Evolutionary conservation across 2,329 filamentous ascomycete species (phyloP).

Genomic region (Talaromyces sp.): DNA sequence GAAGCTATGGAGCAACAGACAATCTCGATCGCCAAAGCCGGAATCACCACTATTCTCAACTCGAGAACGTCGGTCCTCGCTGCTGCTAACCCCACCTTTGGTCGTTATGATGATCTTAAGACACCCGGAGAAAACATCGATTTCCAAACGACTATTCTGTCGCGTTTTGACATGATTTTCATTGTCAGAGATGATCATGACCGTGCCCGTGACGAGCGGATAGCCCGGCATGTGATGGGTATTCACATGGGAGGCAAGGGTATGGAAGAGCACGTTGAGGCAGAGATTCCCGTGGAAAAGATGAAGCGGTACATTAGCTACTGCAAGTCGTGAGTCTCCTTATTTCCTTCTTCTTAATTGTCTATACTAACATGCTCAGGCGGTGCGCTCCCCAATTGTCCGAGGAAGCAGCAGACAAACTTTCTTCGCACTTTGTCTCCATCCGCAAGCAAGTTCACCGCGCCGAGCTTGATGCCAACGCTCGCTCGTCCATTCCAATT

Average conservation of each 20-base stretch:
- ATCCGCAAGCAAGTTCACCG: constrained; percentile 93
- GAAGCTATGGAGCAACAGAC: constrained; percentile 99
- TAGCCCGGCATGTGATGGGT: constrained; percentile 94
- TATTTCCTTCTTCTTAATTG: neutral
- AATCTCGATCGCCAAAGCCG: constrained; percentile 97
- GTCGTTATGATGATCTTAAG: constrained; percentile 96
- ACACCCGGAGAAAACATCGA: constrained; percentile 98
- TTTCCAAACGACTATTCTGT: constrained; percentile 97
- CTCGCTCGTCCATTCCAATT: constrained; percentile 90
- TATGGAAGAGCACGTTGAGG: constrained; percentile 74
- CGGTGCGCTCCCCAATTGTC: constrained; percentile 90
- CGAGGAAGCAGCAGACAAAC: constrained; percentile 86
- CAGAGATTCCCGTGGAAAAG: constrained; percentile 90
- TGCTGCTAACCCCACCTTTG: constrained; percentile 95
- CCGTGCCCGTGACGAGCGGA: constrained; percentile 80
- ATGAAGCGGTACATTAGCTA: constrained; percentile 98
- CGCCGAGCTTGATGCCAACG: constrained; percentile 82
- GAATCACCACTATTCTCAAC: constrained; percentile 97
- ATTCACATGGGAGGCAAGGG: constrained; percentile 91
- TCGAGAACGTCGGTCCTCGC: constrained; percentile 91
- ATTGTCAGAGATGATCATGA: constrained; percentile 96
- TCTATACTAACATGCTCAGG: constrained; percentile 40
- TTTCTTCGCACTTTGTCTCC: constrained; percentile 94
- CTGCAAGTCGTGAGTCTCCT: constrained; percentile 75
- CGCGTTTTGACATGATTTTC: constrained; percentile 99